Conservation (phyloP, 371 early-diverging fungal species). For the Zychaea mexicana region DNA sequence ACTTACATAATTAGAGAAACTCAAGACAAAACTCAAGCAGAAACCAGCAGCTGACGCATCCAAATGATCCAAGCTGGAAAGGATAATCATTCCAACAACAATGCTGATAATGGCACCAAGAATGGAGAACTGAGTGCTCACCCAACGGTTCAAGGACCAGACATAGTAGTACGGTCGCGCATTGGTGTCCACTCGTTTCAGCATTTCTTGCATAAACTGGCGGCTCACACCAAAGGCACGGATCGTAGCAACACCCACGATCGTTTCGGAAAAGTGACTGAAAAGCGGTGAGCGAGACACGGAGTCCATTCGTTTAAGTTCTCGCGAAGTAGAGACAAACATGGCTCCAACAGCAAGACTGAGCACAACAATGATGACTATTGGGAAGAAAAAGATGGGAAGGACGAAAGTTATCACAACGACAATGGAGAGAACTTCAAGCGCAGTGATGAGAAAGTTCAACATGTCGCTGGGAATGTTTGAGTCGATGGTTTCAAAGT, state of each 20-base stretch:
- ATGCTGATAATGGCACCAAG: constrained; percentile 69
- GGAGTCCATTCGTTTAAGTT: constrained; percentile 82
- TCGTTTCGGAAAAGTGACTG: constrained; percentile 74
- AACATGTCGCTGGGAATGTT: constrained; percentile 47
- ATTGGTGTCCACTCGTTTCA: constrained; percentile 59
- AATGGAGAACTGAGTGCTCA: constrained; percentile 71
- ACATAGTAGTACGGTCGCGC: constrained; percentile 70
- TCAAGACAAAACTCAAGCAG: constrained; percentile 71
- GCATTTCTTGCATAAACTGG: constrained; percentile 57
- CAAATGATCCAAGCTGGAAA: constrained; percentile 46
- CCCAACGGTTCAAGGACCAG: constrained; percentile 87
- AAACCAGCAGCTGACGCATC: constrained; percentile 79
- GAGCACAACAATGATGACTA: constrained; percentile 40
- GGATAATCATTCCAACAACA: constrained; percentile 49
- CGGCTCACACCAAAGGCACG: constrained; percentile 75
- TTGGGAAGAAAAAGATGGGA: constrained; percentile 58
- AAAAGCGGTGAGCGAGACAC: constrained; percentile 78
- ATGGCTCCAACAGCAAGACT: constrained; percentile 57
- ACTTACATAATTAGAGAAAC: constrained; percentile 63
- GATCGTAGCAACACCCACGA: constrained; percentile 71
- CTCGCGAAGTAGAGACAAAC: constrained; percentile 74
- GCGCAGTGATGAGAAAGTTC: constrained; percentile 53
- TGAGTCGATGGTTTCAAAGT: constrained; percentile 55
- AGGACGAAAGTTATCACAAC: constrained; percentile 58
- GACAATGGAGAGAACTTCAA: constrained; percentile 62